Base-by-base conservation (phyloP, 345 rosid species). In the Turritis glabra region DNA sequence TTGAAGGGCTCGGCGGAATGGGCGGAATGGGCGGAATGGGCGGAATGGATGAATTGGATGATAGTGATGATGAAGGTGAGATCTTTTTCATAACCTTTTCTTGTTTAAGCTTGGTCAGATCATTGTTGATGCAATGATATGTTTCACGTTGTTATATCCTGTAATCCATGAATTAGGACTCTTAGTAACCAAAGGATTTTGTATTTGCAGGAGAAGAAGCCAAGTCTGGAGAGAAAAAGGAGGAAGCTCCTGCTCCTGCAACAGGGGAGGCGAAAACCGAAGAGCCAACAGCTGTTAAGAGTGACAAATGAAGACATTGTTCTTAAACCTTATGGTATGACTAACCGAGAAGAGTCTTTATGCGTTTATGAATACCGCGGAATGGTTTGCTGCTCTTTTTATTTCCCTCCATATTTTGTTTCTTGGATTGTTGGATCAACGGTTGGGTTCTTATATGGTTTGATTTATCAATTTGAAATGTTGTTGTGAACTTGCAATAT, bases 51-150 rank as follows among this genome's bases (percentile, higher is more conserved):
- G 97, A 84, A n/a, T 85, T 85, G 52, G 98, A 87, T 0, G 98
- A 84, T 73, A 90, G 93, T 79, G 98, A 93, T 79, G 96, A 88
- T 69, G 98, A 92, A 84, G 96, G 98, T 92, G 73, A 77, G 25
- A 33, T 37, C 18, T 22, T 73, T 37, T 29, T 50, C 23, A 4
- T 30, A 51, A 47, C 21, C 27, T 22, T 29, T 66, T 44, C n/a
- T n/a, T 66, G 19, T 7, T 27, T n/a, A 38, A 0, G 6, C 33
- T 33, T 37, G 14, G 9, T 41, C 17, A 18, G 54, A 26, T 68
- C 23, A 59, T 15, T 13, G 38, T n/a, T 22, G 15, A 41, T 60
- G 23, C 30, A 15, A 22, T 37, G 38, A 44, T 66, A 23, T 5
- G 29, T 25, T 21, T 29, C 0, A 2, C 4, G 14, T 15, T 37